Evolutionary conservation across 176 grass and related monocot genomes (phyloP).

Genomic region (Rhipidocladum racemiflorum): DNA sequence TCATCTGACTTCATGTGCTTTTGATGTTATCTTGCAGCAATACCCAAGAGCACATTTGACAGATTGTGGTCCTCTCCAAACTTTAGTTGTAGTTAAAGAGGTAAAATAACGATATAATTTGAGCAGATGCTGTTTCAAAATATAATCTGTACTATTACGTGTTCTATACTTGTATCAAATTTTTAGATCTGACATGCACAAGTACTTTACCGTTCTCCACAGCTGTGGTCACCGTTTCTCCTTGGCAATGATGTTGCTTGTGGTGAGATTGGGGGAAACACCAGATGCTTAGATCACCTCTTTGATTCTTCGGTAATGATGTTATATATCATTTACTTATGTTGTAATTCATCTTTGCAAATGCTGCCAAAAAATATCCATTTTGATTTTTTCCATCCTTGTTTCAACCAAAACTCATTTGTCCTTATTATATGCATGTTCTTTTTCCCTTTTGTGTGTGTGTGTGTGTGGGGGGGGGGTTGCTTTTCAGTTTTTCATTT

Average conservation of each 20-base stretch:
- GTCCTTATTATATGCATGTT: not conserved
- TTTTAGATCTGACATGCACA: conserved; percentile 1
- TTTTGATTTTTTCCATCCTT: not conserved
- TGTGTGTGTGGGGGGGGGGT: too few relatives aligned
- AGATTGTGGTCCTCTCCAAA: conserved; percentile 23
- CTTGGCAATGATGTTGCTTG: conserved; percentile 35
- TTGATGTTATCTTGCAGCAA: conserved; percentile 42
- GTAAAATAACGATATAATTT: conserved; percentile 38
- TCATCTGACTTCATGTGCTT: conserved; percentile 10
- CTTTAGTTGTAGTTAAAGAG: conserved; percentile 58
- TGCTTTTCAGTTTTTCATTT: too few relatives aligned
- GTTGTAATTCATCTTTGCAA: not conserved
- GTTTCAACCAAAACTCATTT: not conserved
- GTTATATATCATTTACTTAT: conserved; percentile 17
- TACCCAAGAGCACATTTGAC: conserved; percentile 67
- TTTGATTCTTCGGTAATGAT: conserved; percentile 76
- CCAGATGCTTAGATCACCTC: conserved; percentile 28
- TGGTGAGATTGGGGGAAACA: conserved; percentile 25
- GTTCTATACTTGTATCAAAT: not conserved
- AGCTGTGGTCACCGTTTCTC: conserved; percentile 89
- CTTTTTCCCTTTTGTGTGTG: not conserved
- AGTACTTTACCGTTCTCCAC: conserved; percentile 29
- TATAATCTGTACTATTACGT: not conserved
- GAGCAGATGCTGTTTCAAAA: conserved; percentile 13
- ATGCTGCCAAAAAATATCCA: not conserved